These are phyloP conservation scores for Trypanosoma avium DNA, from an alignment of 208 protist species.

Conservation along the genomic window DNA sequence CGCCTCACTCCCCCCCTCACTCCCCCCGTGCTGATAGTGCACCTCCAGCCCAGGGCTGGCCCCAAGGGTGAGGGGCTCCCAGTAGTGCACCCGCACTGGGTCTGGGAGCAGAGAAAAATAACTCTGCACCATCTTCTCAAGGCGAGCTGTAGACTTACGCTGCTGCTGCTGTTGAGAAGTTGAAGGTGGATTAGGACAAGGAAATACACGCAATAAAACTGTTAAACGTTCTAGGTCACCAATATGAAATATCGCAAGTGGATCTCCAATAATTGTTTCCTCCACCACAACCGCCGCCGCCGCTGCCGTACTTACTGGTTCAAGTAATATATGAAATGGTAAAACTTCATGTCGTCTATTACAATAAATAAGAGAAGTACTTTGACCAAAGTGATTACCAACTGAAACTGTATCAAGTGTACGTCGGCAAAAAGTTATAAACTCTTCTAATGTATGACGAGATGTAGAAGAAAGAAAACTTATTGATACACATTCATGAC, in stretches of 20 bases:
- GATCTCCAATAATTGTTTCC: conserved; percentile 73
- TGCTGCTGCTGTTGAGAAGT: conserved; percentile 22
- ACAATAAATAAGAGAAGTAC: conserved; percentile 75
- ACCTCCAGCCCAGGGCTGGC: conserved; percentile 51
- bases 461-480: conserved; percentile 68
- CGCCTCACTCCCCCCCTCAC: conserved; percentile 12
- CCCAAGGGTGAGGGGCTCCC: conserved; percentile 51
- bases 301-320: conserved; percentile 22
- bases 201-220: conserved; percentile 29
- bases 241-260: conserved; percentile 50
- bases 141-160: conserved; percentile 28
- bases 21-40: conserved; percentile 41
- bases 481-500: conserved; percentile 65
- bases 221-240: conserved; percentile 13
- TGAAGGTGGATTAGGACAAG: conserved; percentile 3
- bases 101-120: conserved; percentile 58
- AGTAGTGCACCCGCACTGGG: conserved; percentile 42
- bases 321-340: conserved; percentile 63
- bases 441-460: conserved; percentile 64
- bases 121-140: conserved; percentile 56
- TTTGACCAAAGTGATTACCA: conserved; percentile 83
- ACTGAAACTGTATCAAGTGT: conserved; percentile 76
- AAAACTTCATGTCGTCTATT: conserved; percentile 69
- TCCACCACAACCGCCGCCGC: conserved; percentile 42
- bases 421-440: conserved; percentile 62